Evolutionary conservation across 176 grass and related monocot species (phyloP), one percentile per base, ranked within the genome.

Genomic region (Chloris gayana): DNA sequence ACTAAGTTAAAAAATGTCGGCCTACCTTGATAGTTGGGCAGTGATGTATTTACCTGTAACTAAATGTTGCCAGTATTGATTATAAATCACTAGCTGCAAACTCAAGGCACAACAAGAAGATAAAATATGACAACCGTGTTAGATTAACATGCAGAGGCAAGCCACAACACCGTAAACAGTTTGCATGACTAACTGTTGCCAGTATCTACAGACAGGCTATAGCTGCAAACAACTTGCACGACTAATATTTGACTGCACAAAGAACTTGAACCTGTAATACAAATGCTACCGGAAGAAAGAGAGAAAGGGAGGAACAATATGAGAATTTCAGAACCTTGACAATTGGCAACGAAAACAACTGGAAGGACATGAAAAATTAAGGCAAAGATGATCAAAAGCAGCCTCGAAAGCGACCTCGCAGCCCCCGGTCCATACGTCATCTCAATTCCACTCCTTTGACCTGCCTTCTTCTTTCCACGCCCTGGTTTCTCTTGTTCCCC

Each of bases 401-500:
- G 78, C 12, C 12, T 22, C 54, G 35, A 45, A 14, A 81, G 65
- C 77, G 72, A 89, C 72, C 33, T 38, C 33, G 60, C 76, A 33
- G 50, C 50, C n/a, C 84, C 83, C 83, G 57, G 50, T 73, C 79
- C 73, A 83, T 77, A 86, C 88, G 72, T 78, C 83, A 78, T 74
- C 77, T 19, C 61, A 37, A 61, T 50, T 66, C 30, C 51, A 25
- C 67, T 32, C 7, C 75, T 88, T 91, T 89, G 87, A 85, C 87
- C 41, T 13, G 3, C 22, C 25, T 15, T 3, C 54, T 8, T 42
- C 29, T 83, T 57, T 44, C 75, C 27, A 34, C 45, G 67, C 47
- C 84, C 25, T 13, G 7, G 18, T 65, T 70, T 11, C 9, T 42
- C 34, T 61, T 7, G n/a, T 31, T 61, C n/a, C 14, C 18, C n/a